A percentile compares a stretch with the other conserved stretches of the same genome.
Evolutionary conservation across 768 basidiomycete genomes (phyloP).

Genomic region (Xerocomellus dryophilus): DNA sequence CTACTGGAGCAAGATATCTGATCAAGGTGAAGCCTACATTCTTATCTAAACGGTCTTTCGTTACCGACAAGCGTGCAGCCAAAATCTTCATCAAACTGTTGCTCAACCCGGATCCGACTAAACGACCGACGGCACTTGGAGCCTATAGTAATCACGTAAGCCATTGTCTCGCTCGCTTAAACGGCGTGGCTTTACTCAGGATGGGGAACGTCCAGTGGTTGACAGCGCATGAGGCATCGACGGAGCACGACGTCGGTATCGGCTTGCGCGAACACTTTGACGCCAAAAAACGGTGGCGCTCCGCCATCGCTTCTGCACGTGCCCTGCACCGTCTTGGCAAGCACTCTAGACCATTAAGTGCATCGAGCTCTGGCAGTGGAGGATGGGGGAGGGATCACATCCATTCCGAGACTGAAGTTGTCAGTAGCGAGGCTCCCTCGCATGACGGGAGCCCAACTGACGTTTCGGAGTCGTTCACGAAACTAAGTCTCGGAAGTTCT

Average conservation of each 20-base stretch:
- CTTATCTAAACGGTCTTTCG: neutral
- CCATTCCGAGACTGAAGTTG: conserved; percentile 21
- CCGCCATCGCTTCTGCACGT: conserved; percentile 57
- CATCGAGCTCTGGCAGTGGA: conserved; percentile 32
- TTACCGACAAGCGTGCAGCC: conserved; percentile 42
- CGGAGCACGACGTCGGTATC: conserved; percentile 67
- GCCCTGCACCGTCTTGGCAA: conserved; percentile 35
- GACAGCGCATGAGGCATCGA: conserved; percentile 58
- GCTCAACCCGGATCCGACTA: conserved; percentile 64
- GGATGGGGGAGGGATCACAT: conserved; percentile 37
- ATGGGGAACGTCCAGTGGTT: conserved; percentile 56
- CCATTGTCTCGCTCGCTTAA: conserved; percentile 3
- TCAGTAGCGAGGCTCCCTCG: conserved; percentile 35
- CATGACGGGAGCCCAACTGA: conserved; percentile 31
- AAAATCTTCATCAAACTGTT: conserved; percentile 78
- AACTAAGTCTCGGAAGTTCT: conserved; percentile 29
- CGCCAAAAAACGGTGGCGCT: conserved; percentile 68
- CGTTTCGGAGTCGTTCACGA: conserved; percentile 21
- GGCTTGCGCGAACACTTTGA: conserved; percentile 85
- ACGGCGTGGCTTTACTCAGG: neutral
- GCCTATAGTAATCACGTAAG: conserved; percentile 67
- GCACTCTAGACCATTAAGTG: conserved; percentile 25
- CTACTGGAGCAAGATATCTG: conserved; percentile 90
- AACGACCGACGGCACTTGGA: conserved; percentile 70
- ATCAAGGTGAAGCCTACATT: conserved; percentile 49